A percentile compares a stretch with the other conserved stretches of the same genome.
phyloP scores from a whole-genome alignment of 2,329 filamentous ascomycete genomes.

The Sodiomyces alkalinus region DNA sequence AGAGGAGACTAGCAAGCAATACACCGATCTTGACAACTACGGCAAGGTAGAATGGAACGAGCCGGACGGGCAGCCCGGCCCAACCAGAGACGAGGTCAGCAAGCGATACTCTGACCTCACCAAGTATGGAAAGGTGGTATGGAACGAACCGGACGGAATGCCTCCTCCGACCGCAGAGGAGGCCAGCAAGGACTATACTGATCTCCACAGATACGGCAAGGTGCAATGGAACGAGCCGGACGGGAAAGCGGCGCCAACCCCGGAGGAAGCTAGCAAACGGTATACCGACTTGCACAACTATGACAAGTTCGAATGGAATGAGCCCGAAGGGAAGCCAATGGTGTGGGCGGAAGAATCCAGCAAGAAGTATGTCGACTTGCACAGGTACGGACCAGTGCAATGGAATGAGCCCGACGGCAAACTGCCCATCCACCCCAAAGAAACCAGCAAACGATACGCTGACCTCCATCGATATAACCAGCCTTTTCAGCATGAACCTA shows the following conservation, averaged over 20 bases:
- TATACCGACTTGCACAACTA: slow-evolving; percentile 17
- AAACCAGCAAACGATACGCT: slow-evolving; percentile 19
- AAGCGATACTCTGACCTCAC: slow-evolving; percentile 19
- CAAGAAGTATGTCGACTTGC: slow-evolving; percentile 23
- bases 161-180: slow-evolving; percentile 5
- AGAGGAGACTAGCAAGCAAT: slow-evolving; percentile 20
- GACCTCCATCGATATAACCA: slow-evolving; percentile 14
- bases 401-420: slow-evolving; percentile 20
- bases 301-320: slow-evolving; percentile 13
- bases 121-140: slow-evolving; percentile 12
- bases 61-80: slow-evolving; percentile 14
- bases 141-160: slow-evolving; percentile 10
- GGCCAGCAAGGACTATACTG: slow-evolving; percentile 19
- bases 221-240: slow-evolving; percentile 21
- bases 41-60: slow-evolving; percentile 19
- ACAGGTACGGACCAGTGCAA: slow-evolving; percentile 20
- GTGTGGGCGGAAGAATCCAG: slow-evolving; percentile 18
- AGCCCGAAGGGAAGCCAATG: slow-evolving; percentile 16
- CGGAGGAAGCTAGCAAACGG: slow-evolving; percentile 20
- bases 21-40: slow-evolving; percentile 25
- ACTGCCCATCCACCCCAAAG: slow-evolving; percentile 14
- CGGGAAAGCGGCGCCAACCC: slow-evolving; percentile 12
- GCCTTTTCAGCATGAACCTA: slow-evolving; percentile 8
- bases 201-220: slow-evolving; percentile 23
- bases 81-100: slow-evolving; percentile 5